phyloP scores from a whole-genome alignment of 768 basidiomycete genomes.

The Auriscalpium vulgare region DNA sequence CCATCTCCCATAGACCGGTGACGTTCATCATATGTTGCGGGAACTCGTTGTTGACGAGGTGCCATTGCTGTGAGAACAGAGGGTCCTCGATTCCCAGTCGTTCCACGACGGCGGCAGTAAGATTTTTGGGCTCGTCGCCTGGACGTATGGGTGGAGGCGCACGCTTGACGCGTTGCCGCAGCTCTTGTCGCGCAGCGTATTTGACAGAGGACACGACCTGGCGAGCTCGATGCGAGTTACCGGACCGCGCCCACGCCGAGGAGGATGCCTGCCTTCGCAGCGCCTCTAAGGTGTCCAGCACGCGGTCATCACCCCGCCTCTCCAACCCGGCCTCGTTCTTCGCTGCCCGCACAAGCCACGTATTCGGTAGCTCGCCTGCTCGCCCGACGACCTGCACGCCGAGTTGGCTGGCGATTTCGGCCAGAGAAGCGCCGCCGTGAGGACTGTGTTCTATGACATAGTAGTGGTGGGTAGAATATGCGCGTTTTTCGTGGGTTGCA shows the following conservation, averaged over 20 bases:
- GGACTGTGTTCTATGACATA: slow-evolving; percentile 71
- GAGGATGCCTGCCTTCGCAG: slow-evolving; percentile 28
- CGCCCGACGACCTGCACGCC: slow-evolving; percentile 84
- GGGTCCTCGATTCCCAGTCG: slow-evolving; percentile 74
- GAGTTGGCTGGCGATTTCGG: slow-evolving; percentile 50
- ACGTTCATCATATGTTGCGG: slow-evolving; percentile 88
- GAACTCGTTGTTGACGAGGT: slow-evolving; percentile 80
- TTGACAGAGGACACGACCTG: slow-evolving; percentile 49
- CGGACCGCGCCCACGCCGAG: slow-evolving; percentile 30
- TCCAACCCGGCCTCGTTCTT: slow-evolving; percentile 26
- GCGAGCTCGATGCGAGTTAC: slow-evolving; percentile 28
- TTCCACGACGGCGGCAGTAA: slow-evolving; percentile 42
- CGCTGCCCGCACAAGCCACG: slow-evolving; percentile 73
- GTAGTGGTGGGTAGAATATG: slow-evolving; percentile 67
- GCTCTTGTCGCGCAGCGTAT: slow-evolving; percentile 52
- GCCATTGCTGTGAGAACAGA: slow-evolving; percentile 84
- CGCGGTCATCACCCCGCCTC: slow-evolving; percentile 34
- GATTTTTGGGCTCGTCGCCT: slow-evolving; percentile 18
- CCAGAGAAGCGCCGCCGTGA: slow-evolving; percentile 41
- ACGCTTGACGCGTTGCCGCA: slow-evolving; percentile 64
- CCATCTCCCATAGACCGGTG: slow-evolving; percentile 86
- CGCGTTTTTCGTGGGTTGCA: slow-evolving; percentile 38
- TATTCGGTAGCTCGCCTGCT: slow-evolving; percentile 70
- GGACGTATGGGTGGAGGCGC: slow-evolving; percentile 55
- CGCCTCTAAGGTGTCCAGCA: slow-evolving; percentile 40